Evolutionary conservation across 305 asterid genomes (phyloP).

Genomic region (Solanum hybrid): DNA sequence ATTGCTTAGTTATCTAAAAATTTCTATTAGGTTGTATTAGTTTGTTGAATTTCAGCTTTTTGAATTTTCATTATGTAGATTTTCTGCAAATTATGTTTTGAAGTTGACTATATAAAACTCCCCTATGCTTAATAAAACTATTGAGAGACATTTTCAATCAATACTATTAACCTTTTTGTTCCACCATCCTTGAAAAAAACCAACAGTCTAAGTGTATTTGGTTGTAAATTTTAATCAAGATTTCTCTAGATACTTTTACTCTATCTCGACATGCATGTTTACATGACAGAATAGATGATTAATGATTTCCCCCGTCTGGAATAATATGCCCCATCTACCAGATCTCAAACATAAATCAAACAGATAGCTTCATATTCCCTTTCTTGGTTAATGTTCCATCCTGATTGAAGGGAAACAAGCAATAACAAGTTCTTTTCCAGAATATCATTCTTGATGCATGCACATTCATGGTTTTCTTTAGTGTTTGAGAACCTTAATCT

Average conservation of each 20-base stretch:
- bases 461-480: not conserved
- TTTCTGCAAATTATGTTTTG: not conserved
- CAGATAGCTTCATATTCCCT: not conserved
- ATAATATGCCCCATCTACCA: not conserved
- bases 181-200: not conserved
- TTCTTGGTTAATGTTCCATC: not conserved
- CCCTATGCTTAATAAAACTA: not conserved
- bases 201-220: not conserved
- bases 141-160: not conserved
- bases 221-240: not conserved
- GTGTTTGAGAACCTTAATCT: constrained; percentile 1
- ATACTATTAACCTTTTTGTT: not conserved
- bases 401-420: not conserved
- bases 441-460: not conserved
- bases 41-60: not conserved
- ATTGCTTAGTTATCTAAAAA: not conserved
- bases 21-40: not conserved
- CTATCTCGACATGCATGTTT: not conserved
- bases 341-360: constrained; percentile 1
- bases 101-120: not conserved
- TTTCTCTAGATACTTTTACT: not conserved
- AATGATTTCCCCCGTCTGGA: not conserved
- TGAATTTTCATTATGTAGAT: not conserved
- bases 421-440: not conserved
- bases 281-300: not conserved